Evolutionary conservation across 768 basidiomycete genomes (phyloP).

Genomic region (Coprinellus micaceus): DNA sequence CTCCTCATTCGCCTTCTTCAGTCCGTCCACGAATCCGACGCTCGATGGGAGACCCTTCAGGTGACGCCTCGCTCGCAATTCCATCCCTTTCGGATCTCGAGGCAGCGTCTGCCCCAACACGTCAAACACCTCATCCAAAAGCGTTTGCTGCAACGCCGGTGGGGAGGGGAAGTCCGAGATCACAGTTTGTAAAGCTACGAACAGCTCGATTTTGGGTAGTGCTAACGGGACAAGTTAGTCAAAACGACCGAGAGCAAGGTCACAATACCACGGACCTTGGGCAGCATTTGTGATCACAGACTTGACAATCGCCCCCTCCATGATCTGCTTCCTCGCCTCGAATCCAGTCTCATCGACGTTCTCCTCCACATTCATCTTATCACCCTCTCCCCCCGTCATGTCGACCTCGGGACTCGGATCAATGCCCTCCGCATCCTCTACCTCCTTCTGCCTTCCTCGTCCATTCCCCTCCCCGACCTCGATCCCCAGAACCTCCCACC

Average conservation of each 20-base stretch:
- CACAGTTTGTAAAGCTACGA: slow-evolving; percentile 34
- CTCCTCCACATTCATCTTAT: slow-evolving; percentile 31
- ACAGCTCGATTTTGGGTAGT: slow-evolving; percentile 39
- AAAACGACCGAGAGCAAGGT: slow-evolving; percentile 2
- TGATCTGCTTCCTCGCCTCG: slow-evolving; percentile 60
- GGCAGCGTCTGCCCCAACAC: slow-evolving; percentile 30
- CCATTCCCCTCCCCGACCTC: slow-evolving; percentile 18
- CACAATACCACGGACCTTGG: slow-evolving; percentile 47
- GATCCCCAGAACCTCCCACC: slow-evolving; percentile 82
- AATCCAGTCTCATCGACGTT: slow-evolving; percentile 46
- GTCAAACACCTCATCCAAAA: slow-evolving; percentile 40
- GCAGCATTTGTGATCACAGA: slow-evolving; percentile 72
- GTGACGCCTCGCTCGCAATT: slow-evolving; percentile 31
- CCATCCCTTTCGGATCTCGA: slow-evolving; percentile 33
- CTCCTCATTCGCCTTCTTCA: slow-evolving; percentile 38
- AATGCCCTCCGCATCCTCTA: slow-evolving; percentile 26
- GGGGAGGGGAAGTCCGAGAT: slow-evolving; percentile 37
- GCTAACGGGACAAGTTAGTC: slow-evolving; percentile 30
- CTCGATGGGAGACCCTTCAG: slow-evolving; percentile 28
- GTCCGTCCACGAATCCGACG: slow-evolving; percentile 34
- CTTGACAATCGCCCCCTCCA: slow-evolving; percentile 77
- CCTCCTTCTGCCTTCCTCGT: slow-evolving; percentile 16
- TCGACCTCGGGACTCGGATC: slow-evolving; percentile 21
- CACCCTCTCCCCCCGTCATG: slow-evolving; percentile 21
- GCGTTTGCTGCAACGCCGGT: slow-evolving; percentile 28